A percentile compares a stretch with the other conserved stretches of the same genome.
Evolutionary conservation across 2,329 filamentous ascomycete genomes (phyloP).

Genomic region (Aspergillus sp.): DNA sequence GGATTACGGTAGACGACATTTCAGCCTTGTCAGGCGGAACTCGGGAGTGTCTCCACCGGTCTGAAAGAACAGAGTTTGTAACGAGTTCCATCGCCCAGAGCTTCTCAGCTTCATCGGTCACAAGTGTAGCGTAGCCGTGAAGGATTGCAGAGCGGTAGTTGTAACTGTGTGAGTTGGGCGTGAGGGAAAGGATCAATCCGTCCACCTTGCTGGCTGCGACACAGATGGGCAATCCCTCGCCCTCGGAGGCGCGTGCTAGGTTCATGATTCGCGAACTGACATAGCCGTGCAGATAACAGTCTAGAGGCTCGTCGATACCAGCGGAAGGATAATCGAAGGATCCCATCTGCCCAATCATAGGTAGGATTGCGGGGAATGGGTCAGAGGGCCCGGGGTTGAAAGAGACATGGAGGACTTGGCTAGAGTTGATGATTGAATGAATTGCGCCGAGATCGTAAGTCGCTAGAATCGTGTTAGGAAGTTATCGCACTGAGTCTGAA

Average conservation of each 20-base stretch:
- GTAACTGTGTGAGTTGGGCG: slow-evolving; percentile 80
- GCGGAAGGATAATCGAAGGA: slow-evolving; percentile 68
- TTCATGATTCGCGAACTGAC: slow-evolving; percentile 79
- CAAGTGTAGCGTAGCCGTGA: slow-evolving; percentile 72
- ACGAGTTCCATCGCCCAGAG: slow-evolving; percentile 78
- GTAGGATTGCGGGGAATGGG: slow-evolving; percentile 76
- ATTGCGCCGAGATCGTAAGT: slow-evolving; percentile 74
- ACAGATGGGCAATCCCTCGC: slow-evolving; percentile 69
- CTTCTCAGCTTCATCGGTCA: slow-evolving; percentile 71
- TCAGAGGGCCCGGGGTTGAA: slow-evolving; percentile 66
- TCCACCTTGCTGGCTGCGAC: slow-evolving; percentile 76
- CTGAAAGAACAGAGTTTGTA: slow-evolving; percentile 72
- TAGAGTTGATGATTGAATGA: slow-evolving; percentile 74
- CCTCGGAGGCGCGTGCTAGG: slow-evolving; percentile 53
- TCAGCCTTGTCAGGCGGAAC: slow-evolving; percentile 74
- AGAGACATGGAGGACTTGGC: slow-evolving; percentile 78
- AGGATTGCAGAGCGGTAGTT: slow-evolving; percentile 83
- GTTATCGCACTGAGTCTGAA: slow-evolving; percentile 22
- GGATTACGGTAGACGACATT: slow-evolving; percentile 73
- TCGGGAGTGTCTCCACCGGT: slow-evolving; percentile 71
- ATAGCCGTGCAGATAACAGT: slow-evolving; percentile 84
- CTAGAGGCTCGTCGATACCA: slow-evolving; percentile 66
- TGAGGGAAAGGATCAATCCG: slow-evolving; percentile 77
- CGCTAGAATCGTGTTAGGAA: slow-evolving; percentile 49
- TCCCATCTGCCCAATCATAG: slow-evolving; percentile 85